Evolutionary conservation across 106 monocot genomes (phyloP).

Genomic region (Triglochin maritima): DNA sequence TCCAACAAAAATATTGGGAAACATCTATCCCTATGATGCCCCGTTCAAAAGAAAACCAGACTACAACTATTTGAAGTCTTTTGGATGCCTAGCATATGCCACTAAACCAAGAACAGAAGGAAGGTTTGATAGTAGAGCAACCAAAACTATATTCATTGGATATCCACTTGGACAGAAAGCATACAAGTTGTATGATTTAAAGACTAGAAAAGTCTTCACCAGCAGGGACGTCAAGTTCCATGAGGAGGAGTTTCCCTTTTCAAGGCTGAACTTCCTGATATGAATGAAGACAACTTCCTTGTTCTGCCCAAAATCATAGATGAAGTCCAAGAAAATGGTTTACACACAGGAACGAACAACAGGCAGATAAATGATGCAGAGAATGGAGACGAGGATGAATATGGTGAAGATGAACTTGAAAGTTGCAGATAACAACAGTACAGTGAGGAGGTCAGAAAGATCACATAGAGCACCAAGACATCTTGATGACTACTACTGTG

Average conservation of each 20-base stretch:
- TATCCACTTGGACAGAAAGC: neutral
- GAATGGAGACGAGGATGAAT: too few relatives aligned
- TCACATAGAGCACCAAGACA: too few relatives aligned
- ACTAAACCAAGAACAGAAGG: neutral
- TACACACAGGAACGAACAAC: too few relatives aligned
- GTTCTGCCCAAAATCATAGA: too few relatives aligned
- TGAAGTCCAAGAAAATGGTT: too few relatives aligned
- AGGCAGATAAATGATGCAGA: too few relatives aligned
- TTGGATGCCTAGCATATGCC: slow-evolving; percentile 13
- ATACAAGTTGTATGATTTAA: neutral
- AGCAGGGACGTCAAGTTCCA: neutral
- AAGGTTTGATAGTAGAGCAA: neutral
- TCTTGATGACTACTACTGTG: too few relatives aligned
- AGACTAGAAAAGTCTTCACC: neutral
- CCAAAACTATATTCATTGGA: neutral
- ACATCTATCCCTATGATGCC: slow-evolving; percentile 2
- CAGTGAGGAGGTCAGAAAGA: too few relatives aligned
- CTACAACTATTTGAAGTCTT: neutral
- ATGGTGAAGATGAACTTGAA: too few relatives aligned
- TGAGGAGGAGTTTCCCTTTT: neutral
- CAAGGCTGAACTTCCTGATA: too few relatives aligned
- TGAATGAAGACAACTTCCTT: too few relatives aligned
- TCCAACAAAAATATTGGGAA: neutral
- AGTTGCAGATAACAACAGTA: too few relatives aligned
- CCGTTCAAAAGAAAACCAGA: neutral